Percentiles rank a stretch among this genome's conserved stretches.
phyloP scores from a whole-genome alignment of 2,329 filamentous ascomycete genomes.

The Elsinoe australis region DNA sequence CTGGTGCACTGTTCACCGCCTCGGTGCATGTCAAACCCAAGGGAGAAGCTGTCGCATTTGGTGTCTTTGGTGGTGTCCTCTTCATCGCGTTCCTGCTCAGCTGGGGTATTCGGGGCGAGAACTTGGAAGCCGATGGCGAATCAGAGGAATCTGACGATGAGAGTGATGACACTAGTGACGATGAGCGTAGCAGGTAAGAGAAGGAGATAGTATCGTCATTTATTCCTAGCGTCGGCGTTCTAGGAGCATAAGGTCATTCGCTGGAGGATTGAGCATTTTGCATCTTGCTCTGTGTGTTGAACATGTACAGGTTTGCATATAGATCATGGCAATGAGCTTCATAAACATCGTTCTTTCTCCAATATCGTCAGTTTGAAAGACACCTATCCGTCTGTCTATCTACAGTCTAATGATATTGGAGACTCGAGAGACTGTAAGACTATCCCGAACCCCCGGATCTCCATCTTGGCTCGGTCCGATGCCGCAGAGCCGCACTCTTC shows the following conservation, averaged over 20 bases:
- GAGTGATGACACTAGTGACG: conserved; percentile 37
- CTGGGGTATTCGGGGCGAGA: conserved; percentile 62
- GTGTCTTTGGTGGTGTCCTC: conserved; percentile 74
- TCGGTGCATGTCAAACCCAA: conserved; percentile 66
- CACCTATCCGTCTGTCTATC: too few species aligned
- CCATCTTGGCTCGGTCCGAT: conserved; percentile 5
- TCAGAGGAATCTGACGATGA: conserved; percentile 37
- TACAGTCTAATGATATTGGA: too few species aligned
- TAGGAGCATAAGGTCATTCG: conserved; percentile 1
- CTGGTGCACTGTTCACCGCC: conserved; percentile 76
- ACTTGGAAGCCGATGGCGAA: conserved; percentile 53
- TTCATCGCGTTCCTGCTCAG: conserved; percentile 73
- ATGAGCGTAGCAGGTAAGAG: not conserved
- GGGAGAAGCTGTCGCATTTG: conserved; percentile 79
- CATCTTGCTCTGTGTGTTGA: too few species aligned
- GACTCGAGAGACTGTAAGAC: too few species aligned
- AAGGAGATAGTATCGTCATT: not conserved
- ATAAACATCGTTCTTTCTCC: not conserved
- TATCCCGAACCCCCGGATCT: conserved; percentile 7
- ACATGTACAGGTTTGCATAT: not conserved
- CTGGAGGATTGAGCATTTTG: too few species aligned
- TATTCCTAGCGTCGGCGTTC: conserved; percentile 19
- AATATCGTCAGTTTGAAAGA: too few species aligned
- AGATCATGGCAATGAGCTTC: too few species aligned
- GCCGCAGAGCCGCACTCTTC: conserved; percentile 4